phyloP scores from a whole-genome alignment of 345 rosid genomes.

The Odontarrhena argentea region DNA sequence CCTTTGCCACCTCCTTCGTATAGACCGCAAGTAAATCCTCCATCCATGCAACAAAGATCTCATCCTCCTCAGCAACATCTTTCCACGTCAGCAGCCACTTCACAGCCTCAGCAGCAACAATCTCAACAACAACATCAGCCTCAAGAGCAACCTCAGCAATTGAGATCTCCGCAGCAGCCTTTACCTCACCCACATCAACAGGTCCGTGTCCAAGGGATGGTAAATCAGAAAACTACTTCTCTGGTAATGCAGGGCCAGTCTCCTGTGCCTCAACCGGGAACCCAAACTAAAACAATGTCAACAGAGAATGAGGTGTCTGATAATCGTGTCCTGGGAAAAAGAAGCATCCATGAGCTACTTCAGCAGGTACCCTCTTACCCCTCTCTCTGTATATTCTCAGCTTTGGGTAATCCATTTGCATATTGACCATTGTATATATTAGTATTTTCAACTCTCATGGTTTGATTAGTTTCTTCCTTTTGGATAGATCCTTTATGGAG shows the following conservation, averaged over 20 bases:
- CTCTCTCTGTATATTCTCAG: constrained; percentile 16
- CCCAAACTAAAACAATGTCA: constrained; percentile 50
- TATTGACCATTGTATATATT: constrained; percentile 6
- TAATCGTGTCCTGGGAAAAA: constrained; percentile 71
- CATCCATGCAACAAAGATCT: constrained; percentile 75
- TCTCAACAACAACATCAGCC: constrained; percentile 53
- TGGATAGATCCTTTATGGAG: background rate
- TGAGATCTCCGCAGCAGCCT: constrained; percentile 58
- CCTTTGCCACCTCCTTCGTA: constrained; percentile 75
- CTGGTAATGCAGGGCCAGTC: constrained; percentile 48
- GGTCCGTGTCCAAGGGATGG: constrained; percentile 47
- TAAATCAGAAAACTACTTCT: constrained; percentile 60
- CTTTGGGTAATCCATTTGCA: constrained; percentile 11
- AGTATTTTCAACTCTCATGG: constrained; percentile 9
- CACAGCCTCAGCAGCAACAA: constrained; percentile 58
- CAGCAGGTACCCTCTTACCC: constrained; percentile 62
- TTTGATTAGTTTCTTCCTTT: constrained; percentile 13
- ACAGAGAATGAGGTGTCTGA: constrained; percentile 61
- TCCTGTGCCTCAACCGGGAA: constrained; percentile 47
- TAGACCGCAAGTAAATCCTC: constrained; percentile 65
- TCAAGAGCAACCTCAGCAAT: constrained; percentile 59
- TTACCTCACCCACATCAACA: constrained; percentile 63
- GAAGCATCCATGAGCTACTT: constrained; percentile 85
- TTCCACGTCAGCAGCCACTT: constrained; percentile 51
- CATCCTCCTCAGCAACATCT: constrained; percentile 67